Evolutionary conservation across 306 rosid species (phyloP).

Genomic region (Acmispon strigosus): DNA sequence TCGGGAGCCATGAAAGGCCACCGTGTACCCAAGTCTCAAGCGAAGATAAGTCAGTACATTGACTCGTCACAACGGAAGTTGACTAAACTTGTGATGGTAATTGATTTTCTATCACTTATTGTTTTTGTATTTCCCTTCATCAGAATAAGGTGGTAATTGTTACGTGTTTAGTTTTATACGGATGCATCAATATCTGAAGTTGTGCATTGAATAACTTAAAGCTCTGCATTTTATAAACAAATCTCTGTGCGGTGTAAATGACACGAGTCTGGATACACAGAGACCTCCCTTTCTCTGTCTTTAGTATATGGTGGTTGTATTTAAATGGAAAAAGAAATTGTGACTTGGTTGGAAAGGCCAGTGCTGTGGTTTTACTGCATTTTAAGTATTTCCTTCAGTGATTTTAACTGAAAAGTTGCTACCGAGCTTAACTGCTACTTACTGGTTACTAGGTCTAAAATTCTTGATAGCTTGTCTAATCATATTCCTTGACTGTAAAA

Average conservation of each 20-base stretch:
- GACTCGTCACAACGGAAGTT: conserved; percentile 88
- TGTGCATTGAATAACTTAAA: background rate
- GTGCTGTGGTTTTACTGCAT: conserved; percentile 11
- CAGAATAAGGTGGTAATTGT: background rate
- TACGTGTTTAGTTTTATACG: background rate
- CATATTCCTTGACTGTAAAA: background rate
- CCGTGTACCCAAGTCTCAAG: conserved; percentile 84
- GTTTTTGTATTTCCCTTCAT: background rate
- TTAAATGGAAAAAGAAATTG: background rate
- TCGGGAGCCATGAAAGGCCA: conserved; percentile 97
- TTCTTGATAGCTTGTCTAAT: background rate
- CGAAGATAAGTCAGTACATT: conserved; percentile 75
- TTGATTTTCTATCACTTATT: conserved; percentile 18
- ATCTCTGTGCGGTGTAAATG: background rate
- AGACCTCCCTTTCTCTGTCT: background rate
- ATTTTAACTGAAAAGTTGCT: conserved; percentile 7
- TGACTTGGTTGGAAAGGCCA: background rate
- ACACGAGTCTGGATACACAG: background rate
- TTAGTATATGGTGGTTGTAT: background rate
- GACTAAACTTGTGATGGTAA: conserved; percentile 94
- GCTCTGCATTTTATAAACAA: background rate
- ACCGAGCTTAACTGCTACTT: background rate
- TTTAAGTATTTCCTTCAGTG: too few relatives aligned
- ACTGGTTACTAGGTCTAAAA: background rate
- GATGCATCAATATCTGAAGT: background rate